These are phyloP conservation scores for Pseudogymnoascus sp. DNA, from an alignment of 2,329 filamentous ascomycete genomes.

Conservation along the genomic window DNA sequence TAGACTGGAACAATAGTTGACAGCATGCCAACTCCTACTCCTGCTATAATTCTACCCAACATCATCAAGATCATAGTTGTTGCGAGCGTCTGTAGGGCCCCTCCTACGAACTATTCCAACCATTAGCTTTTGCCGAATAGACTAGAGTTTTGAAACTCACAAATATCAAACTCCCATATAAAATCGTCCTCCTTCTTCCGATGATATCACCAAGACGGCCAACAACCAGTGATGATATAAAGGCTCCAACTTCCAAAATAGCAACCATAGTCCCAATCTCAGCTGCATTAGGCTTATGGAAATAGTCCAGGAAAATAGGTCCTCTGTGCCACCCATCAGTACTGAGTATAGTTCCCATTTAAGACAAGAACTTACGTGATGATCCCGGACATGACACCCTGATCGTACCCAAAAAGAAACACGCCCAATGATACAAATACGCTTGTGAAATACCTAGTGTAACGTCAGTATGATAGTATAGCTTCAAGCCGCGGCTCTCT, in stretches of 20 bases:
- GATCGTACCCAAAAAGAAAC: constrained; percentile 84
- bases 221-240: constrained; percentile 79
- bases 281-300: constrained; percentile 76
- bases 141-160: not conserved
- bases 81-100: constrained; percentile 74
- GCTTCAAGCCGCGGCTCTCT: constrained; percentile 28
- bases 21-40: constrained; percentile 77
- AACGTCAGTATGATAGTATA: constrained; percentile 4
- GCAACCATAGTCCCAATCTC: constrained; percentile 96
- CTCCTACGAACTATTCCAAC: constrained; percentile 51
- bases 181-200: constrained; percentile 78
- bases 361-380: constrained; percentile 47
- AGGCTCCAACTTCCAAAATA: constrained; percentile 87
- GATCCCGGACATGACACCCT: constrained; percentile 76
- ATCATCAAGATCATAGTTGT: constrained; percentile 86
- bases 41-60: constrained; percentile 72
- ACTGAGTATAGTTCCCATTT: not conserved
- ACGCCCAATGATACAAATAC: constrained; percentile 82
- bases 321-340: constrained; percentile 47
- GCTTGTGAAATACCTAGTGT: constrained; percentile 78
- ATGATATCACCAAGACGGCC: constrained; percentile 88
- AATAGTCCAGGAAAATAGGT: constrained; percentile 82
- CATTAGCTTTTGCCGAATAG: not conserved
- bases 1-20: constrained; percentile 92
- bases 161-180: constrained; percentile 90